Percentiles rank a stretch among this genome's conserved stretches.
phyloP scores from a whole-genome alignment of 2,329 filamentous ascomycete species.

The Eurotiales sp. region DNA sequence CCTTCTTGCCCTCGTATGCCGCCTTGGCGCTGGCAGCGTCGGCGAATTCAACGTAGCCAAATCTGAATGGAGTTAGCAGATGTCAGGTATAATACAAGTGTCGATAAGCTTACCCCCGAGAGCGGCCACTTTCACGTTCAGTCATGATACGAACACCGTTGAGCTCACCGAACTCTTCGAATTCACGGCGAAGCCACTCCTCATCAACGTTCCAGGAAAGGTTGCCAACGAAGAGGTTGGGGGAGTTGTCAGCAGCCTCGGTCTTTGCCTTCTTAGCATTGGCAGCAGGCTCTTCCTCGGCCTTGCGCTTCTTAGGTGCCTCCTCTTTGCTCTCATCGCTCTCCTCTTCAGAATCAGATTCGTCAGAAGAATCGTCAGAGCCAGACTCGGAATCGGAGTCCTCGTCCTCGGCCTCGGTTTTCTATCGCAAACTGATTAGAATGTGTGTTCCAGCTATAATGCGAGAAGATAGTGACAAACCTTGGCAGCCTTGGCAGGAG shows the following conservation, averaged over 20 bases:
- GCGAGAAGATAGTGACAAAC: constrained; percentile 1
- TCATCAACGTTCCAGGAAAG: constrained; percentile 90
- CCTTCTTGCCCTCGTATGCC: constrained; percentile 72
- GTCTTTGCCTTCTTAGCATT: constrained; percentile 62
- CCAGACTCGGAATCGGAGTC: constrained; percentile 20
- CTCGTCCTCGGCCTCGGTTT: constrained; percentile 10
- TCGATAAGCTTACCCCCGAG: constrained; percentile 61
- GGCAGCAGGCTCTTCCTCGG: constrained; percentile 41
- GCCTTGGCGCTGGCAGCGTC: constrained; percentile 63
- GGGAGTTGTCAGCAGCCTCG: constrained; percentile 30
- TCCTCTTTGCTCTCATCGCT: constrained; percentile 27
- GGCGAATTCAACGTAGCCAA: constrained; percentile 88
- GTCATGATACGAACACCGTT: constrained; percentile 74
- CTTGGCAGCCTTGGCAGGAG: constrained; percentile 18
- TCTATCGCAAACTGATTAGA: neutral
- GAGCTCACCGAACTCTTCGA: constrained; percentile 73
- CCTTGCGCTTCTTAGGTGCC: constrained; percentile 47
- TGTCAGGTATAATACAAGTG: neutral
- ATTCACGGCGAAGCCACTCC: constrained; percentile 73
- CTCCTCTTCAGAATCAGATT: constrained; percentile 19
- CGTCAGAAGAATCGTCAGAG: constrained; percentile 16
- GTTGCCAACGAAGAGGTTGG: constrained; percentile 83
- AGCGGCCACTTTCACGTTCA: constrained; percentile 74
- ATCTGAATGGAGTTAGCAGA: constrained; percentile 42
- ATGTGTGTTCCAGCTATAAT: neutral